Base-by-base conservation (phyloP, 345 rosid species). In the Populus deltoides region DNA sequence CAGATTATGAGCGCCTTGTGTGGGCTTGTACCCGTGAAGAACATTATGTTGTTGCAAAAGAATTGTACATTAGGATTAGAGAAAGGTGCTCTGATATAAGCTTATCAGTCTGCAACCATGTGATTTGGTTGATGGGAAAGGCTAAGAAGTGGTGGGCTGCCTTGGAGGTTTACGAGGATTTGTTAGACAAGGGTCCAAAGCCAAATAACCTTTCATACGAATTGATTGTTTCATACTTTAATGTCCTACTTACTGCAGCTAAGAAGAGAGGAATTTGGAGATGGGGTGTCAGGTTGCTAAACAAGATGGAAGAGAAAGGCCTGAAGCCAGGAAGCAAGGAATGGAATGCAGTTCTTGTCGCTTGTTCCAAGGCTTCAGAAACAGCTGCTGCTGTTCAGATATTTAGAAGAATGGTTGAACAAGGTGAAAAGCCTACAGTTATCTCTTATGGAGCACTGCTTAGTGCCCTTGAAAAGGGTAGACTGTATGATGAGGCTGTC, bases 121-220 rank as follows among this genome's bases (percentile, higher is more conserved):
- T 90, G 84, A 95, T 95, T 74, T 95, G 99, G 97, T 72, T 93
- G 82, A 88, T 93, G 97, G 97, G 99, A 73, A 93, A 88, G 79
- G 97, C 98, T 74, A 93, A 89, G 86, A 95, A 90, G 79, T 95
- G 98, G 99, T 93, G 97, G 99, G 94, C 97, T 0, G 99, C 99
- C 15, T 82, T 95, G 82, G 99, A 93, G 84, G 82, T 95, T 70
- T 95, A 93, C 16, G 99, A 95, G 87, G 94, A 95, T 85, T 86
- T 93, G 86, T 87, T 93, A 73, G 94, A 93, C 55, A 72, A 85
- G 77, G 99, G 98, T 7, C 99, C 99, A 45, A 86, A 81, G 74
- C 99, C 99, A 8, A 93, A 95, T 85, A 89, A 84, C 74, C 41
- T 93, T 86, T 90, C 99, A 5, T 77, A 76, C 65, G 98, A 95